Conservation (phyloP, 139 green algal species). For the Ulvella scutata region DNA sequence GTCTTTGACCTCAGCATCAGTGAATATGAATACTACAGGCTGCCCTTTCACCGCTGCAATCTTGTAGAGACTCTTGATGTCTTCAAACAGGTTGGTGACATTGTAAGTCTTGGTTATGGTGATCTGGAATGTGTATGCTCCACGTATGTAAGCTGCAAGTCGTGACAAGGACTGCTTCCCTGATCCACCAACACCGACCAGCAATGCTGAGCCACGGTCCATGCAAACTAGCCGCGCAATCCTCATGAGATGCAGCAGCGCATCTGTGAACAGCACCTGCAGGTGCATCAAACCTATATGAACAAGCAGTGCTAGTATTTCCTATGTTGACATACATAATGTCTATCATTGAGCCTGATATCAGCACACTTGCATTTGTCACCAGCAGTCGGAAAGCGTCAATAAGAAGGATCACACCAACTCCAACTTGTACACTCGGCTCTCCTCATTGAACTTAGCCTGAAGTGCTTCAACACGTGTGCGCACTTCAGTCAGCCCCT, state of each 20-base stretch:
- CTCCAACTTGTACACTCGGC: slow-evolving; percentile 50
- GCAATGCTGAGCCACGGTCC: slow-evolving; percentile 67
- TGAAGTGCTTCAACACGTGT: slow-evolving; percentile 51
- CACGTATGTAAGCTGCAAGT: slow-evolving; percentile 71
- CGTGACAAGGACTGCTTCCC: slow-evolving; percentile 73
- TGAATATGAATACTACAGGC: slow-evolving; percentile 84
- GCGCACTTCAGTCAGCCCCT: slow-evolving; percentile 50
- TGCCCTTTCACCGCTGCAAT: slow-evolving; percentile 85
- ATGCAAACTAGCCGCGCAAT: slow-evolving; percentile 72
- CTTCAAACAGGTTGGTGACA: slow-evolving; percentile 80
- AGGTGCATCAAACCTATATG: too few species aligned
- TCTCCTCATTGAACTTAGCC: slow-evolving; percentile 64
- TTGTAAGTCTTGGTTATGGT: slow-evolving; percentile 76
- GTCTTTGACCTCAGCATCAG: slow-evolving; percentile 84
- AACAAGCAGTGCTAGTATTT: too few species aligned
- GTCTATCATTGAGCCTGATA: too few species aligned
- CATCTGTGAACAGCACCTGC: slow-evolving; percentile 92
- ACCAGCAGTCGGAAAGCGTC: too few species aligned
- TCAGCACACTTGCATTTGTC: too few species aligned
- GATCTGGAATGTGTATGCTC: slow-evolving; percentile 61
- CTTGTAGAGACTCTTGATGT: slow-evolving; percentile 90
- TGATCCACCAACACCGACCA: slow-evolving; percentile 84
- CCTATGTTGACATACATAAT: too few species aligned
- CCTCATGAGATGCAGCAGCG: slow-evolving; percentile 74
- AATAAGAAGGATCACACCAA: too few species aligned